A percentile compares a stretch with the other conserved stretches of the same genome.
Conservation (phyloP, 2,329 filamentous ascomycete genomes). For the Pseudogymnoascus sp. region DNA sequence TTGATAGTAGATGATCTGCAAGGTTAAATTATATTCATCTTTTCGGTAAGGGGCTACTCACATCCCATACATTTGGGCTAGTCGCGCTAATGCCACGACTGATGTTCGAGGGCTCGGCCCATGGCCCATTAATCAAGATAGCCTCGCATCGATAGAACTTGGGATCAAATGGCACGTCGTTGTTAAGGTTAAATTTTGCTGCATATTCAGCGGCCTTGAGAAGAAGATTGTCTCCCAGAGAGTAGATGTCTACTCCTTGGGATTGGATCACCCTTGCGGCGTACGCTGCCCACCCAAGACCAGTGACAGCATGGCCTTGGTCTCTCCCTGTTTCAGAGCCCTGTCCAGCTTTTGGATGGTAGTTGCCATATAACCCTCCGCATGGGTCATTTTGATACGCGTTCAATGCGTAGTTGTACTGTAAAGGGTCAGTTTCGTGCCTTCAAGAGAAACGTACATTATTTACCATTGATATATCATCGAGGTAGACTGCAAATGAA, state of each 20-base stretch:
- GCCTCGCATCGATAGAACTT: constrained; percentile 33
- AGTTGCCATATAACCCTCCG: constrained; percentile 28
- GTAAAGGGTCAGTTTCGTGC: neutral
- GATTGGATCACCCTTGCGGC: constrained; percentile 28
- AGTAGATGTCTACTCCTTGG: constrained; percentile 31
- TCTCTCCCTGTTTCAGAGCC: constrained; percentile 31
- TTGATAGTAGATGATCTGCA: constrained; percentile 28
- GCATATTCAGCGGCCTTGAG: constrained; percentile 31
- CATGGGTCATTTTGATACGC: constrained; percentile 31
- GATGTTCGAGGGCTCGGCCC: constrained; percentile 25
- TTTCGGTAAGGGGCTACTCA: constrained; percentile 11
- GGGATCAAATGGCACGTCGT: constrained; percentile 29
- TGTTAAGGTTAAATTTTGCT: constrained; percentile 32
- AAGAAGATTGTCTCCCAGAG: constrained; percentile 26
- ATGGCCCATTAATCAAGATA: constrained; percentile 32
- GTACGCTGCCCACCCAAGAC: constrained; percentile 29
- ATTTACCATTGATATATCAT: constrained; percentile 30
- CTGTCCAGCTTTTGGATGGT: constrained; percentile 29
- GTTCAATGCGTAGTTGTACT: constrained; percentile 34
- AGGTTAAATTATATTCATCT: constrained; percentile 8
- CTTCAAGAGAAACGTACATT: neutral
- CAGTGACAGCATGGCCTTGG: constrained; percentile 28
- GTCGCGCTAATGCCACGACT: constrained; percentile 19
- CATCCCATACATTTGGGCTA: constrained; percentile 15
- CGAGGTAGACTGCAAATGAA: constrained; percentile 33